Conservation (phyloP, 371 early-diverging fungal species). For the Blakeslea trispora region DNA sequence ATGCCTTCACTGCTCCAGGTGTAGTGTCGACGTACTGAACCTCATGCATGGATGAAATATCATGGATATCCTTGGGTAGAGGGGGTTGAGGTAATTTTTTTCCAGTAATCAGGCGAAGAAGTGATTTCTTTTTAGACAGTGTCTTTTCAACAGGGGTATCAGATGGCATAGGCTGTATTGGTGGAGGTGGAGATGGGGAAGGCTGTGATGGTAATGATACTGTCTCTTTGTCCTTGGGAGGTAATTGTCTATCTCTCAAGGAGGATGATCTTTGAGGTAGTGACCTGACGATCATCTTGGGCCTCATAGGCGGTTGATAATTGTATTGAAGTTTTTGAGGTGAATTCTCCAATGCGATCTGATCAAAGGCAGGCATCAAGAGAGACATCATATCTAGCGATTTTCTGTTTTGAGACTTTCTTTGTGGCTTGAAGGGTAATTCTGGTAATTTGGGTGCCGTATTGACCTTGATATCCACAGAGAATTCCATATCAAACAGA, state of each 20-base stretch:
- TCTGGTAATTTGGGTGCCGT: conserved; percentile 47
- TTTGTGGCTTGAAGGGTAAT: conserved; percentile 26
- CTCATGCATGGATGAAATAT: no score
- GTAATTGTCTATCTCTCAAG: conserved; percentile 21
- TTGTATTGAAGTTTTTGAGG: not conserved
- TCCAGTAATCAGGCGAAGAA: conserved; percentile 21
- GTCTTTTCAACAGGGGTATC: conserved; percentile 10
- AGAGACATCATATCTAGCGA: conserved; percentile 26
- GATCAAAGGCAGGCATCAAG: conserved; percentile 29
- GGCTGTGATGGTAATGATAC: no score
- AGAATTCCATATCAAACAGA: conserved; percentile 56
- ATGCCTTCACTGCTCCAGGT: conserved; percentile 1
- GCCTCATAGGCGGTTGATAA: conserved; percentile 4
- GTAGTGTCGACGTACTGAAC: no score
- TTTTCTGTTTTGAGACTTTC: conserved; percentile 17
- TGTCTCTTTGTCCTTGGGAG: no score
- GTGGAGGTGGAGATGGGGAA: conserved; percentile 7
- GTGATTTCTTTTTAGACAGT: conserved; percentile 13
- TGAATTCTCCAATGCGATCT: conserved; percentile 28
- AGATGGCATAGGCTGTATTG: conserved; percentile 8
- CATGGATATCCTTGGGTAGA: conserved; percentile 6
- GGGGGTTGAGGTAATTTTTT: conserved; percentile 2
- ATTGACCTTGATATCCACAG: conserved; percentile 44
- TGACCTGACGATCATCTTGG: conserved; percentile 27
- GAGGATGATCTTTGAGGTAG: conserved; percentile 34